A percentile compares a stretch with the other conserved stretches of the same genome.
Conservation (phyloP, 139 green algal genomes). For the Tetratostichococcus sp. region DNA sequence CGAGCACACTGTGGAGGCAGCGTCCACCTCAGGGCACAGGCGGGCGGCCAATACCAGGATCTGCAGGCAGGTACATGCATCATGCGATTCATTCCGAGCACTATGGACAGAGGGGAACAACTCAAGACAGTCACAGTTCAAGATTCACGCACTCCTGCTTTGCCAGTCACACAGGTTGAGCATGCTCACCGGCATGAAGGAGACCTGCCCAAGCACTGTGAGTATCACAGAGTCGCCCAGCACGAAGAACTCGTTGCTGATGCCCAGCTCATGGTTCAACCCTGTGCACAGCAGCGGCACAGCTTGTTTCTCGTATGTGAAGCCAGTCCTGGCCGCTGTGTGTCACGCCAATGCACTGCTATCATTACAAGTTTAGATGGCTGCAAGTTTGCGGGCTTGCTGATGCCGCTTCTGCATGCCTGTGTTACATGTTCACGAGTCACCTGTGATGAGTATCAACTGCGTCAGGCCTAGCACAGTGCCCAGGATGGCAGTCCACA, state of each 20-base stretch:
- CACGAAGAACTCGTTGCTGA: slow-evolving; percentile 87
- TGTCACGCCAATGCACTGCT: too few species aligned
- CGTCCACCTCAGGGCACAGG: slow-evolving; percentile 43
- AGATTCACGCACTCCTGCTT: too few species aligned
- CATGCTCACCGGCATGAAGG: slow-evolving; percentile 99
- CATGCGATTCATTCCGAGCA: too few species aligned
- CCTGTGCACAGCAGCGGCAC: slow-evolving; percentile 11
- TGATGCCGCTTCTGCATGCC: background rate
- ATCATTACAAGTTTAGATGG: too few species aligned
- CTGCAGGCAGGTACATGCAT: too few species aligned
- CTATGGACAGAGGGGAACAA: too few species aligned
- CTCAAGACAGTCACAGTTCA: too few species aligned
- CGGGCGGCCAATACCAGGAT: slow-evolving; percentile 89
- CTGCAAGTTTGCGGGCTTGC: background rate
- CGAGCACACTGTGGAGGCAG: too few species aligned
- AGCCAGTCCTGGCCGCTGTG: too few species aligned
- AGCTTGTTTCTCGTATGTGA: too few species aligned
- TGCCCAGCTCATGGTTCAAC: slow-evolving; percentile 48
- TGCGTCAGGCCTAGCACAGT: slow-evolving; percentile 74
- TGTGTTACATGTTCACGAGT: background rate
- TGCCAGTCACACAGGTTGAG: too few species aligned
- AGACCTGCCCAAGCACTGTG: slow-evolving; percentile 86
- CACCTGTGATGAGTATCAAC: slow-evolving; percentile 69
- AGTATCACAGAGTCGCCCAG: slow-evolving; percentile 89
- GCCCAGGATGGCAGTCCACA: slow-evolving; percentile 72